phyloP scores from a whole-genome alignment of 768 basidiomycete genomes.

The Boletus rufocinnamomeus region DNA sequence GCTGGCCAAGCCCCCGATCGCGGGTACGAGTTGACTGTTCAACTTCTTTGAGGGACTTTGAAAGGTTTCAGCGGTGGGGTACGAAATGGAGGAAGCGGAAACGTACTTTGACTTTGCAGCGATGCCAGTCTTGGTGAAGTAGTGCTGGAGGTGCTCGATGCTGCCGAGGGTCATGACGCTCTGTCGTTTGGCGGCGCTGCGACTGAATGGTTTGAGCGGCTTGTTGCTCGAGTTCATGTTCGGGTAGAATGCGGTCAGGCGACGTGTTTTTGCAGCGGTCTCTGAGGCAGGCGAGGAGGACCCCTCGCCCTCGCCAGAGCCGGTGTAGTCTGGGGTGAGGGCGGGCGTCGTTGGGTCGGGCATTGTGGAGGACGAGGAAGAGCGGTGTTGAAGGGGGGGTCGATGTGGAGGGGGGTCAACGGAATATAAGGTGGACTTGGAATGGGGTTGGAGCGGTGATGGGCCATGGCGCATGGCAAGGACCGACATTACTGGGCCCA shows the following conservation, averaged over 20 bases:
- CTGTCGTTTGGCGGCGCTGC: conserved; percentile 90
- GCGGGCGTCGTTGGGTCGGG: conserved; percentile 48
- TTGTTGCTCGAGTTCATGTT: conserved; percentile 71
- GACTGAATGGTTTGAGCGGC: conserved; percentile 80
- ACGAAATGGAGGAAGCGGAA: neutral
- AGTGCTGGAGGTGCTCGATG: conserved; percentile 94
- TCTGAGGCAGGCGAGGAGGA: conserved; percentile 31
- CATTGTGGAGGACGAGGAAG: conserved; percentile 29
- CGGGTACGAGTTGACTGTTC: conserved; percentile 69
- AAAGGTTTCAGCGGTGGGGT: conserved; percentile 10
- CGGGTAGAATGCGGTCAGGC: conserved; percentile 78
- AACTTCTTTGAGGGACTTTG: conserved; percentile 49
- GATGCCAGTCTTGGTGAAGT: conserved; percentile 88
- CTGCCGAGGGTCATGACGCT: conserved; percentile 95
- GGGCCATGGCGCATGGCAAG: conserved; percentile 46
- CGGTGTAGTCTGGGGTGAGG: conserved; percentile 66
- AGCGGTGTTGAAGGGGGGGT: conserved; percentile 14
- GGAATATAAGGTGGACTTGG: neutral
- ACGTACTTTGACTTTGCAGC: conserved; percentile 70
- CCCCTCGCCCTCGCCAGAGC: conserved; percentile 46
- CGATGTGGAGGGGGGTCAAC: conserved; percentile 9
- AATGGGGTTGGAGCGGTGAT: conserved; percentile 26
- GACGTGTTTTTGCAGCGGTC: conserved; percentile 51
- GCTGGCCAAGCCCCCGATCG: conserved; percentile 63
- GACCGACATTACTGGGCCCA: conserved; percentile 80